These are phyloP conservation scores for Huntiella moniliformis DNA, from an alignment of 2,329 filamentous ascomycete genomes.

Conservation along the genomic window DNA sequence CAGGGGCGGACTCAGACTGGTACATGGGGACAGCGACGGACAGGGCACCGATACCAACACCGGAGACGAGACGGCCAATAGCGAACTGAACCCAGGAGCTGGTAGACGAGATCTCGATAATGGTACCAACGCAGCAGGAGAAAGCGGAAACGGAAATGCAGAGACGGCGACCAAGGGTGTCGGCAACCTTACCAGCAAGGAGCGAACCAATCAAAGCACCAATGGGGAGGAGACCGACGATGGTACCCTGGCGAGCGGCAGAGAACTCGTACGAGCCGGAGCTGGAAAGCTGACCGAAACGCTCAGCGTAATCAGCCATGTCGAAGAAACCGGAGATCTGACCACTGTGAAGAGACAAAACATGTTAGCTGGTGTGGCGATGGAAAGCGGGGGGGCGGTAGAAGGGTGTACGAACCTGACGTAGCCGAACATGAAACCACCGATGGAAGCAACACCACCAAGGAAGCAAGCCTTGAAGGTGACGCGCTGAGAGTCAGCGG, in stretches of 20 bases:
- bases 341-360: conserved; percentile 22
- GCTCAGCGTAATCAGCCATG: conserved; percentile 35
- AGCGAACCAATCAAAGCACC: conserved; percentile 41
- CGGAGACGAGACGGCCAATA: conserved; percentile 45
- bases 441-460: conserved; percentile 32
- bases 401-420: conserved; percentile 23
- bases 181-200: conserved; percentile 39
- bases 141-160: conserved; percentile 44
- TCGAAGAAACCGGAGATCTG: conserved; percentile 43
- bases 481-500: conserved; percentile 16
- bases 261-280: conserved; percentile 29
- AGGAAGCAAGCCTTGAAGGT: conserved; percentile 28
- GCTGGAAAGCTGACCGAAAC: conserved; percentile 28
- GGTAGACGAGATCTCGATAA: conserved; percentile 41
- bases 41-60: conserved; percentile 44
- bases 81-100: conserved; percentile 44
- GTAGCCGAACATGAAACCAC: conserved; percentile 40
- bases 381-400: neutral
- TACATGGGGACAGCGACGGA: conserved; percentile 51
- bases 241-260: conserved; percentile 41
- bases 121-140: conserved; percentile 43
- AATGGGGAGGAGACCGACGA: conserved; percentile 42
- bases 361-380: neutral
- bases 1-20: conserved; percentile 45
- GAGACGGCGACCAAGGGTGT: conserved; percentile 39